Evolutionary conservation across 495 filamentous ascomycete species (phyloP).

Genomic region (Parathielavia appendiculata): DNA sequence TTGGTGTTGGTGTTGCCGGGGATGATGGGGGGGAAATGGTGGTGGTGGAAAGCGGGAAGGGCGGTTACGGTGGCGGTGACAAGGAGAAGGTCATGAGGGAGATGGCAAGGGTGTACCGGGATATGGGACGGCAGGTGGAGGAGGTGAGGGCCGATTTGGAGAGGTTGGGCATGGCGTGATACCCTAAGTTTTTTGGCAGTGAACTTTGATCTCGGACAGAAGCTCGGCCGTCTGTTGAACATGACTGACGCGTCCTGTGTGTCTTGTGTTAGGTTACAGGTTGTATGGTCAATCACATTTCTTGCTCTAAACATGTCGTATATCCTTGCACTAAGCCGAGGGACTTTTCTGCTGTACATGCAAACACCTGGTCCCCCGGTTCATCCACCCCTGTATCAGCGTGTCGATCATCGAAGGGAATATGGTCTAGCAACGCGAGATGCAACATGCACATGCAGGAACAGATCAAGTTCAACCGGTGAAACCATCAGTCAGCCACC

Average conservation of each 20-base stretch:
- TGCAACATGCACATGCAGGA: slow-evolving; percentile 1
- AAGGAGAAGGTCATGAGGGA: slow-evolving; percentile 50
- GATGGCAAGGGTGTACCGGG: slow-evolving; percentile 56
- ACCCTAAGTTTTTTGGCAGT: background rate
- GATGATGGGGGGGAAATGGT: background rate
- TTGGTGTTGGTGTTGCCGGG: slow-evolving; percentile 4
- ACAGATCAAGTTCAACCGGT: slow-evolving; percentile 6
- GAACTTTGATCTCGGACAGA: background rate
- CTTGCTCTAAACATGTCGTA: slow-evolving; percentile 2
- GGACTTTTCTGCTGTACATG: slow-evolving; percentile 11
- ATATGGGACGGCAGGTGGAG: slow-evolving; percentile 49
- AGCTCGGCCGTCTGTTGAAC: background rate
- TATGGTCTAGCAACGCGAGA: slow-evolving; percentile 2
- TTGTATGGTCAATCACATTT: background rate
- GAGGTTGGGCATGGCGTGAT: slow-evolving; percentile 39
- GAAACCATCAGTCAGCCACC: slow-evolving; percentile 16
- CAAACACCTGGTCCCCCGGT: background rate
- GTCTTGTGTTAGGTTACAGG: background rate
- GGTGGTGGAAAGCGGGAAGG: slow-evolving; percentile 22
- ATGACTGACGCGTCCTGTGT: slow-evolving; percentile 9
- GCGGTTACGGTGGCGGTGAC: slow-evolving; percentile 23
- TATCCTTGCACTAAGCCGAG: background rate
- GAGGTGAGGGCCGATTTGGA: slow-evolving; percentile 55
- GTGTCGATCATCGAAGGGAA: background rate
- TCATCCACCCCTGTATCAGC: background rate